A percentile compares a stretch with the other conserved stretches of the same genome.
These are phyloP conservation scores for Curvularia hawaiiensis DNA, from an alignment of 2,329 filamentous ascomycete genomes.

Conservation along the genomic window DNA sequence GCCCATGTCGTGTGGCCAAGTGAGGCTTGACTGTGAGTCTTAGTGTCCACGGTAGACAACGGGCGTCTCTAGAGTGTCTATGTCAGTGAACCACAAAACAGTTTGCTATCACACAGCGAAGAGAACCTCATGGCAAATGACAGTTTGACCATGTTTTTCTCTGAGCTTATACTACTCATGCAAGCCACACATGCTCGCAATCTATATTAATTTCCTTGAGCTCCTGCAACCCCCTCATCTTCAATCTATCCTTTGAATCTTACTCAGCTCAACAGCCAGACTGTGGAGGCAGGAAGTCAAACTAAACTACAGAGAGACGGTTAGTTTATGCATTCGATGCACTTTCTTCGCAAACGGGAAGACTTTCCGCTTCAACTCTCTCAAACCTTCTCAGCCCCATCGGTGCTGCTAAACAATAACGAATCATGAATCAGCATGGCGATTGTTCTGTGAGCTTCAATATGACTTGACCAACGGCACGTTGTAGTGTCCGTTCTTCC, in stretches of 20 bases:
- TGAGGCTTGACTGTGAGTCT: neutral
- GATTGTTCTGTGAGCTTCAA: neutral
- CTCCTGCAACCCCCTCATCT: neutral
- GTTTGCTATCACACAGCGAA: too few relatives aligned
- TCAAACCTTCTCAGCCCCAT: slow-evolving; percentile 12
- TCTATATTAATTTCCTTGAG: slow-evolving; percentile 1
- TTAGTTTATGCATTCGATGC: neutral
- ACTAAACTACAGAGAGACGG: neutral
- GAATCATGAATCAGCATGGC: neutral
- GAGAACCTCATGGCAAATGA: too few relatives aligned
- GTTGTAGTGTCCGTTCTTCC: too few relatives aligned
- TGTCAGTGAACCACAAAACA: neutral
- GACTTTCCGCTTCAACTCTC: neutral
- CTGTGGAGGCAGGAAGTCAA: neutral
- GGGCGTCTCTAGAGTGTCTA: neutral
- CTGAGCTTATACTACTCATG: neutral
- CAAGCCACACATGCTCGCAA: neutral
- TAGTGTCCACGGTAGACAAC: neutral
- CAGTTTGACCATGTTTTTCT: too few relatives aligned
- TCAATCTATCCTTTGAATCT: slow-evolving; percentile 4
- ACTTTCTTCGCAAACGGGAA: neutral
- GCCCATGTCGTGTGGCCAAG: neutral
- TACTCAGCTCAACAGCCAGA: neutral
- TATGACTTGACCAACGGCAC: neutral
- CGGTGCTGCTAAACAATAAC: neutral